Percentiles rank a stretch among this genome's conserved stretches.
phyloP scores from a whole-genome alignment of 169 alveolate species.

The Theileria parva region DNA sequence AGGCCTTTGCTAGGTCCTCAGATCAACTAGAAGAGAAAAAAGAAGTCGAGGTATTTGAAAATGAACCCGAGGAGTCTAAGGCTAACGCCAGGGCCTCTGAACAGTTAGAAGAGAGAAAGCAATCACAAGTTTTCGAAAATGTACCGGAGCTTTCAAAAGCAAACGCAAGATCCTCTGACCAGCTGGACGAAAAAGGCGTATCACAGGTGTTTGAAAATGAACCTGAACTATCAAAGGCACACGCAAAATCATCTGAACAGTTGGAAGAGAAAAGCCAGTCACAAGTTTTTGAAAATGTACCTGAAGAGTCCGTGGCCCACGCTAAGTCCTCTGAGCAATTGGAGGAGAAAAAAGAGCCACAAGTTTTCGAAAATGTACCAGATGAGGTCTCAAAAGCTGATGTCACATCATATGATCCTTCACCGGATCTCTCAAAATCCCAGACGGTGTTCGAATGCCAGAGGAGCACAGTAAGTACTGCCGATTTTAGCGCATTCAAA shows the following conservation, averaged over 20 bases:
- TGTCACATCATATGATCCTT: conserved; percentile 33
- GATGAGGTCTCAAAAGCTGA: conserved; percentile 36
- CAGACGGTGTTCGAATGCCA: conserved; percentile 40
- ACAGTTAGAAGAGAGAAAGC: background rate
- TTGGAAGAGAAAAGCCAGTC: background rate
- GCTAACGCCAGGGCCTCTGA: conserved; percentile 47
- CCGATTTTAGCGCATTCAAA: conserved; percentile 35
- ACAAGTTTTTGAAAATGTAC: conserved; percentile 48
- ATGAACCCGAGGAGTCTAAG: conserved; percentile 39
- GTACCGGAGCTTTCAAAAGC: conserved; percentile 41
- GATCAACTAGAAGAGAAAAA: conserved; percentile 7
- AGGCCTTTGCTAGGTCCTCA: conserved; percentile 19
- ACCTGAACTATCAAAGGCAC: conserved; percentile 55
- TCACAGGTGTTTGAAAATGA: conserved; percentile 56
- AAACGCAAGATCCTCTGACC: conserved; percentile 52
- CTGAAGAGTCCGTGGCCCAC: conserved; percentile 36
- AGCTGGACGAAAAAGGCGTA: conserved; percentile 11
- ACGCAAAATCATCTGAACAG: conserved; percentile 32
- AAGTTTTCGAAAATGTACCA: conserved; percentile 55
- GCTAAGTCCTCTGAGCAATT: conserved; percentile 19
- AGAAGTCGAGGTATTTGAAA: conserved; percentile 32
- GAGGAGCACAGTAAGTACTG: conserved; percentile 27
- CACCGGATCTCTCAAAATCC: conserved; percentile 3
- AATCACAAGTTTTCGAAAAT: conserved; percentile 42
- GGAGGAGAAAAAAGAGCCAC: conserved; percentile 12